Evolutionary conservation across 768 basidiomycete genomes (phyloP).

Genomic region (Lactarius sanguifluus): DNA sequence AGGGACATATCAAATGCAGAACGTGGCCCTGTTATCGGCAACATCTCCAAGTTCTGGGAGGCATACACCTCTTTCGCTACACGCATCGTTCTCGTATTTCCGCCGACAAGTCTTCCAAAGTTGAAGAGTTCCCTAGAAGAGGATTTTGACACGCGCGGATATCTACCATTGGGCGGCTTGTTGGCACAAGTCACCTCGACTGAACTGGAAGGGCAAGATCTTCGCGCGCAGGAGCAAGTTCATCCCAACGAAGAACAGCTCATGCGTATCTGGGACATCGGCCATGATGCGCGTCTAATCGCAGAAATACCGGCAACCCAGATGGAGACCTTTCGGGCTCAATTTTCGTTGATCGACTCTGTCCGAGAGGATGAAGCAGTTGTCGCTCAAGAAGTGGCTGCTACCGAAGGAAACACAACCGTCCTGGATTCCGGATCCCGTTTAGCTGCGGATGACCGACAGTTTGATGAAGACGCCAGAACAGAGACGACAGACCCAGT

Average conservation of each 20-base stretch:
- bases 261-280: constrained; percentile 87
- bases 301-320: constrained; percentile 30
- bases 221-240: constrained; percentile 39
- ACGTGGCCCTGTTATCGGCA: constrained; percentile 38
- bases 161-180: constrained; percentile 71
- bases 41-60: constrained; percentile 63
- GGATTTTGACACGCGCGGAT: constrained; percentile 86
- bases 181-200: constrained; percentile 39
- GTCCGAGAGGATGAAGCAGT: constrained; percentile 10
- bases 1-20: constrained; percentile 22
- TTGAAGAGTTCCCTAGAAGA: constrained; percentile 75
- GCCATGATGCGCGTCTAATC: constrained; percentile 66
- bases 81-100: constrained; percentile 65
- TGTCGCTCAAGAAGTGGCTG: constrained; percentile 1
- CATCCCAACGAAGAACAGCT: constrained; percentile 96
- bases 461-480: constrained; percentile 49
- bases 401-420: not conserved
- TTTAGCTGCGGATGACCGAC: constrained; percentile 32
- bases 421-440: not conserved
- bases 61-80: constrained; percentile 66
- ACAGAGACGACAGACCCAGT: constrained; percentile 78
- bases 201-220: constrained; percentile 11
- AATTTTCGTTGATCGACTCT: constrained; percentile 26
- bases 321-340: constrained; percentile 21
- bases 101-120: constrained; percentile 55